phyloP scores from a whole-genome alignment of 2,329 filamentous ascomycete species.

The Cytospora chrysosperma region DNA sequence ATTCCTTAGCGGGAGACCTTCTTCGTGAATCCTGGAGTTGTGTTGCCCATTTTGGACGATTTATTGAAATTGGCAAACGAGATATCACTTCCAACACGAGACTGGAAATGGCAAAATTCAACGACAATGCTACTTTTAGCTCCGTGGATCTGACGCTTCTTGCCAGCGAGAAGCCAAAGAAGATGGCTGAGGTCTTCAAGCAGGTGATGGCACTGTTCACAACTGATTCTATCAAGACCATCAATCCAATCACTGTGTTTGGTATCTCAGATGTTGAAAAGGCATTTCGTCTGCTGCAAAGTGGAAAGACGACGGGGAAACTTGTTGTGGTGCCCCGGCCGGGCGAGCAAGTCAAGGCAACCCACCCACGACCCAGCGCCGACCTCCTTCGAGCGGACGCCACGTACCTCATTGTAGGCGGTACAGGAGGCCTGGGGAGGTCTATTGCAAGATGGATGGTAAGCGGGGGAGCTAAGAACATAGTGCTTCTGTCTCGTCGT shows the following conservation, averaged over 20 bases:
- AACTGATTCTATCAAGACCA: neutral
- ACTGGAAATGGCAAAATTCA: slow-evolving; percentile 18
- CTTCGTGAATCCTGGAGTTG: slow-evolving; percentile 14
- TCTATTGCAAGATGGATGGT: slow-evolving; percentile 29
- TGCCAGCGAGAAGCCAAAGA: neutral
- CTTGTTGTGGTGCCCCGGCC: slow-evolving; percentile 35
- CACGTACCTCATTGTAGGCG: slow-evolving; percentile 31
- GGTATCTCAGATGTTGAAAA: slow-evolving; percentile 30
- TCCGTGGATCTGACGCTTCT: slow-evolving; percentile 8
- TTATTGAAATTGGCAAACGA: slow-evolving; percentile 22
- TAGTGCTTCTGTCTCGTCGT: slow-evolving; percentile 26
- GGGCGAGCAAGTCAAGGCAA: slow-evolving; percentile 13
- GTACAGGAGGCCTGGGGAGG: slow-evolving; percentile 31
- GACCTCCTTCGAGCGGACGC: slow-evolving; percentile 23
- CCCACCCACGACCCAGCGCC: slow-evolving; percentile 15
- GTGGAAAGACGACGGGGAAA: slow-evolving; percentile 30
- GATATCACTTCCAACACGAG: slow-evolving; percentile 7
- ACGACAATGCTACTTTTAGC: slow-evolving; percentile 23
- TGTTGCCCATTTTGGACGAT: slow-evolving; percentile 16
- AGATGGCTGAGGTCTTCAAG: neutral
- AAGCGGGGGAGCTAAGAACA: slow-evolving; percentile 24
- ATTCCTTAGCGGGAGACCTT: slow-evolving; percentile 19
- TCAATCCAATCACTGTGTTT: slow-evolving; percentile 26
- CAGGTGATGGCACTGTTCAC: slow-evolving; percentile 1
- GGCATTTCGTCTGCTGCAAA: slow-evolving; percentile 39